phyloP scores from a whole-genome alignment of 345 rosid genomes.

The Toxicodendron radicans region DNA sequence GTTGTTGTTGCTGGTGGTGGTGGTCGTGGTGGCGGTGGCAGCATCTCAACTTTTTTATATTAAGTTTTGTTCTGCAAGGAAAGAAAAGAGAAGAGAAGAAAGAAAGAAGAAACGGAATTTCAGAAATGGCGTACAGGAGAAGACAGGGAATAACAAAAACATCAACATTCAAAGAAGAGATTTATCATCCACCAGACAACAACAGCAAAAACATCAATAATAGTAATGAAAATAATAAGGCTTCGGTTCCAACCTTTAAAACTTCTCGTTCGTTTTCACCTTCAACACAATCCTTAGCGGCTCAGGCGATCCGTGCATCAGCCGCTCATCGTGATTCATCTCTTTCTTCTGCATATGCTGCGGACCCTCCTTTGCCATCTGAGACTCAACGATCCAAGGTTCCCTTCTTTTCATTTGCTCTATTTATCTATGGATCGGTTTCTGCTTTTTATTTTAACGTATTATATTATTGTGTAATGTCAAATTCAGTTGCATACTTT shows the following conservation, averaged over 20 bases:
- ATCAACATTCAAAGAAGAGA: slow-evolving; percentile 83
- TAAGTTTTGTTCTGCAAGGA: too few relatives aligned
- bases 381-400: slow-evolving; percentile 60
- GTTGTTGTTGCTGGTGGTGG: neutral
- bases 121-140: slow-evolving; percentile 86
- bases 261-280: slow-evolving; percentile 40
- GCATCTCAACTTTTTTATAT: neutral
- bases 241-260: slow-evolving; percentile 29
- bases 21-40: neutral
- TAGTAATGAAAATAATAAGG: slow-evolving; percentile 14
- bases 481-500: too few relatives aligned
- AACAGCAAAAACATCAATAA: slow-evolving; percentile 21
- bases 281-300: slow-evolving; percentile 53
- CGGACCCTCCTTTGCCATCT: slow-evolving; percentile 17
- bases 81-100: neutral
- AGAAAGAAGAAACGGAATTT: neutral
- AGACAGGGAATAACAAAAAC: slow-evolving; percentile 78
- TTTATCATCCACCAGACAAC: slow-evolving; percentile 32
- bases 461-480: too few relatives aligned
- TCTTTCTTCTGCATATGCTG: slow-evolving; percentile 44
- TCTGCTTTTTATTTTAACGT: too few relatives aligned
- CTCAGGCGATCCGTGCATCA: slow-evolving; percentile 87
- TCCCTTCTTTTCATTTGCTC: neutral
- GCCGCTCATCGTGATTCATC: slow-evolving; percentile 49
- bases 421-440: neutral